Evolutionary conservation across 2,329 filamentous ascomycete genomes (phyloP).

Genomic region (Dothistroma septosporum): DNA sequence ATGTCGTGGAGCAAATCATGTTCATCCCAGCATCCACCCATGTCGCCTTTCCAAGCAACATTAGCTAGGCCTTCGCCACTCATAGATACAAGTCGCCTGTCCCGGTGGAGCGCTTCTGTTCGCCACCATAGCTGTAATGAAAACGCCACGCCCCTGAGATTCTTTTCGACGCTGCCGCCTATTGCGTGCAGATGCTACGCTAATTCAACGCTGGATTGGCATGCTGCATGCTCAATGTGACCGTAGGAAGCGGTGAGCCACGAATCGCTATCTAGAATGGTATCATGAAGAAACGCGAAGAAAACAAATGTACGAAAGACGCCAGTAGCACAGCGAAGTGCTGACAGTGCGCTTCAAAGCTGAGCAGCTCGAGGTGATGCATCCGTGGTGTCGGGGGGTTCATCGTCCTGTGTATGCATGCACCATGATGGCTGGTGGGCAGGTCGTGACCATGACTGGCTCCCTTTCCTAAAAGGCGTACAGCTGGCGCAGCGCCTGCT

Average conservation of each 20-base stretch:
- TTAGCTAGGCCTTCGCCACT: conserved; percentile 4
- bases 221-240: conserved; percentile 1
- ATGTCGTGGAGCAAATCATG: not conserved
- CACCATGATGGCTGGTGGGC: not conserved
- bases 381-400: not conserved
- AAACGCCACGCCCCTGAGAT: conserved; percentile 18
- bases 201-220: conserved; percentile 28
- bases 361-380: not conserved
- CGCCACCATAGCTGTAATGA: conserved; percentile 1
- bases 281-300: conserved; percentile 22
- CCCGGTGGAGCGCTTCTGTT: not conserved
- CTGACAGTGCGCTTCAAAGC: not conserved
- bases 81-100: conserved; percentile 2
- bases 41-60: conserved; percentile 8
- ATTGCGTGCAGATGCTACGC: conserved; percentile 37
- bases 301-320: conserved; percentile 10
- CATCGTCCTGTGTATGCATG: not conserved
- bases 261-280: conserved; percentile 27
- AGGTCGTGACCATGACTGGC: conserved; percentile 13
- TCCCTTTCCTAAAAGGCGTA: conserved; percentile 38
- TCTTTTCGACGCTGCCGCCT: conserved; percentile 32
- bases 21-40: not conserved
- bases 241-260: not conserved
- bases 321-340: not conserved
- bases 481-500: conserved; percentile 41